These are phyloP conservation scores for Pseudogymnoascus sp. DNA, from an alignment of 2,329 filamentous ascomycete species.

Conservation along the genomic window DNA sequence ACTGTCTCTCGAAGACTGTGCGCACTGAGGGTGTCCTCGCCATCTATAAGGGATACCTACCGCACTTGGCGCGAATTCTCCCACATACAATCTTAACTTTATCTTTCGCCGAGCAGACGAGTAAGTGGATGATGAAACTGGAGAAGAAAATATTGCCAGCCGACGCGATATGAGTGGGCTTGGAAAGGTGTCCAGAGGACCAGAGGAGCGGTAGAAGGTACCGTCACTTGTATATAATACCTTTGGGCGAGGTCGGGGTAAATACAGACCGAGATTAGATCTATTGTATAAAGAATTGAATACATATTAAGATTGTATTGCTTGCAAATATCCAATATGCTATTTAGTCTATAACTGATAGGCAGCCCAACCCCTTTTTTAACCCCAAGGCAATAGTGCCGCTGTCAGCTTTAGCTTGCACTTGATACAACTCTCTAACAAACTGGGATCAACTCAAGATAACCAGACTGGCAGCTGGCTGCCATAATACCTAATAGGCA, in stretches of 20 bases:
- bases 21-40: conserved; percentile 85
- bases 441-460: not conserved
- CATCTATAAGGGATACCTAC: conserved; percentile 96
- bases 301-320: not conserved
- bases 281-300: conserved; percentile 3
- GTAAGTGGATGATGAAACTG: conserved; percentile 76
- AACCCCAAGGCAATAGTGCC: not conserved
- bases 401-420: not conserved
- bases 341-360: not conserved
- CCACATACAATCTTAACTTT: conserved; percentile 94
- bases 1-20: conserved; percentile 86
- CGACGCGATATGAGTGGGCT: not conserved
- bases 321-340: not conserved
- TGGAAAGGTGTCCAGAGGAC: not conserved
- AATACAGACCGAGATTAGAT: not conserved
- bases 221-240: conserved; percentile 4
- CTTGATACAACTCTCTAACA: not conserved
- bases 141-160: conserved; percentile 52
- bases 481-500: conserved; percentile 18
- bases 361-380: not conserved
- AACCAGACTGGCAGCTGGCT: conserved; percentile 20
- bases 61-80: conserved; percentile 86
- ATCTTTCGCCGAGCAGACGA: conserved; percentile 91
- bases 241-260: not conserved
- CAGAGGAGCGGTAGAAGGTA: conserved; percentile 3